phyloP scores from a whole-genome alignment of 2,329 filamentous ascomycete genomes.

The Colletotrichum zoysiae region DNA sequence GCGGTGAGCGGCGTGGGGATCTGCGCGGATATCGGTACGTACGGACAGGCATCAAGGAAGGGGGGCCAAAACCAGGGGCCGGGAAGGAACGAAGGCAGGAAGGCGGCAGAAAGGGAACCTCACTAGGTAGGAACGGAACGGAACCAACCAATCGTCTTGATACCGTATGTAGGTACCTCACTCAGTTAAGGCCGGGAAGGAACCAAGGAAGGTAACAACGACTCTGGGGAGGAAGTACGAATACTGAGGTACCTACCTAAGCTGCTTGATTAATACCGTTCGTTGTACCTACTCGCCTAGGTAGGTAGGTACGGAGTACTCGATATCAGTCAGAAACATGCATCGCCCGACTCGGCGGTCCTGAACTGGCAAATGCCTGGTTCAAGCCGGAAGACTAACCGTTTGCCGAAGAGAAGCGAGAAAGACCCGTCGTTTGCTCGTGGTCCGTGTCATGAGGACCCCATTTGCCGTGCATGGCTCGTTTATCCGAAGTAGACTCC shows the following conservation, averaged over 20 bases:
- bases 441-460: constrained; percentile 20
- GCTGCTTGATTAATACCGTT: no score
- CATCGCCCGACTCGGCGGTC: no score
- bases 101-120: background rate
- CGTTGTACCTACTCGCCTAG: no score
- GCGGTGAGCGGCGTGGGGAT: background rate
- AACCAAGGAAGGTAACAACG: no score
- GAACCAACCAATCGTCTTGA: no score
- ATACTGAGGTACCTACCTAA: no score
- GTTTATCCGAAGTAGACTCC: constrained; percentile 19
- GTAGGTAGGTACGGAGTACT: background rate
- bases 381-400: background rate
- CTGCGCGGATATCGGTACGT: no score
- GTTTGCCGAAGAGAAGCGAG: background rate
- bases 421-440: background rate
- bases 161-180: no score
- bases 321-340: background rate
- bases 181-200: no score
- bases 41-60: background rate
- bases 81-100: background rate
- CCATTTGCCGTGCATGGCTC: constrained; percentile 8
- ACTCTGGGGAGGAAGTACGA: no score
- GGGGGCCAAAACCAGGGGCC: background rate
- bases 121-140: no score
- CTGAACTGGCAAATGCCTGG: background rate